Evolutionary conservation across 2,329 filamentous ascomycete species (phyloP).

Genomic region (Ophiobolus disseminans): DNA sequence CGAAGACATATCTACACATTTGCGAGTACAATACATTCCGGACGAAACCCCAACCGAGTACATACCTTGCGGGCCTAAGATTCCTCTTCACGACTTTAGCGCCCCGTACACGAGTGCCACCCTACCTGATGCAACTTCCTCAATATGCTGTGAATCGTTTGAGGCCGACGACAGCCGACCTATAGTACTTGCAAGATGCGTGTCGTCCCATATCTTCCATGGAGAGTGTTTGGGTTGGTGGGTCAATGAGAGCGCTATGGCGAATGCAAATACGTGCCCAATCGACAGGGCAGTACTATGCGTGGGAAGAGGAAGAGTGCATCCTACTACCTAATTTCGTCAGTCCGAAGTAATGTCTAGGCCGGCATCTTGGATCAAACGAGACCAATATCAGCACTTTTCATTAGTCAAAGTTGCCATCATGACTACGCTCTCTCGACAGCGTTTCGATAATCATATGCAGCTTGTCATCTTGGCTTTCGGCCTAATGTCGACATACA

Average conservation of each 20-base stretch:
- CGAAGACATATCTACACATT: background rate
- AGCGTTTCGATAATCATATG: too few relatives aligned
- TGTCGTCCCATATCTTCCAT: constrained; percentile 4
- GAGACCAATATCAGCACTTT: too few relatives aligned
- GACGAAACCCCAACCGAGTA: background rate
- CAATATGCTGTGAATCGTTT: background rate
- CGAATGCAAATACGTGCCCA: constrained; percentile 9
- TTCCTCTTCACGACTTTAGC: background rate
- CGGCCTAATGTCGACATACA: too few relatives aligned
- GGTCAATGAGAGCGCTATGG: constrained; percentile 9
- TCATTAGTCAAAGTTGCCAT: too few relatives aligned
- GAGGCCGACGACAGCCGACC: too few relatives aligned
- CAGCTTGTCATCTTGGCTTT: too few relatives aligned
- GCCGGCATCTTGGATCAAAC: too few relatives aligned
- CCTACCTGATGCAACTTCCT: background rate
- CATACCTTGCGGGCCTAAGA: background rate
- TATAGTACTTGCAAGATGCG: background rate
- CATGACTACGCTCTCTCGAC: too few relatives aligned
- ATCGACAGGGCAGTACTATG: constrained; percentile 4
- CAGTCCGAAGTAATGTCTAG: too few relatives aligned
- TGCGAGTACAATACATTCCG: background rate
- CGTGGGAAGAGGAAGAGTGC: background rate
- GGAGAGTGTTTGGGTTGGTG: constrained; percentile 5
- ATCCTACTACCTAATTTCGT: too few relatives aligned
- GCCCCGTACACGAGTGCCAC: background rate